Evolutionary conservation across 768 basidiomycete genomes (phyloP), one percentile per base, ranked within the genome.

Genomic region (Phanerochaete sordida): DNA sequence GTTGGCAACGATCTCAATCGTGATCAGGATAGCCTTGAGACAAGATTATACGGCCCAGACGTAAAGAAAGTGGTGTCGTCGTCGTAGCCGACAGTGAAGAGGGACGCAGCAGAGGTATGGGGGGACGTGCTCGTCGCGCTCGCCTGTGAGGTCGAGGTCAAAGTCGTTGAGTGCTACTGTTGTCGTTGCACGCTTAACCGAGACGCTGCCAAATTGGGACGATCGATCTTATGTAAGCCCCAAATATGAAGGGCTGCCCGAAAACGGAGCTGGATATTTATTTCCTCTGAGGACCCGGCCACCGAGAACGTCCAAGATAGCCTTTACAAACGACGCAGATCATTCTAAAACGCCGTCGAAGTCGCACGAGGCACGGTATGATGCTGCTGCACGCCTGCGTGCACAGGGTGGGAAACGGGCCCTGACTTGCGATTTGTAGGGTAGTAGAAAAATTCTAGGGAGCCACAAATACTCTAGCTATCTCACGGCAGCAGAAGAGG

Each of bases 1-100:
- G 62, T 60, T 64, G 59, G 62, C 62, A 64, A 64, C 62, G 62
- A 64, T 64, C 62, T 55, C 51, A 59, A 60, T 64, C 58, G 59
- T 55, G 62, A 60, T 59, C 44, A 50, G 48, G 47, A 52, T 33
- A 15, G 23, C 50, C 53, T 43, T 54, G 35, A 54, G 53, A 26
- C 23, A 23, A 39, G 53, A 37, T 39, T 54, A 27, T 26, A 48
- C 24, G 50, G 30, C 26, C 39, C 28, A 24, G 53, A 50, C 45
- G 56, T 27, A 51, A 52, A 19, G 35, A 49, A 26, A 54, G 47
- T 46, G 37, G 33, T 49, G 55, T 28, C 11, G 44, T 30, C 15
- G 56, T 30, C 44, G 50, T 46, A 19, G 21, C n/a, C 47, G 30
- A 26, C 21, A 24, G 37, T 26, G 24, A 37, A 48, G 24, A 47